Evolutionary conservation across 805 yeast species (phyloP).

Genomic region (Cyberlindnera mrakii): DNA sequence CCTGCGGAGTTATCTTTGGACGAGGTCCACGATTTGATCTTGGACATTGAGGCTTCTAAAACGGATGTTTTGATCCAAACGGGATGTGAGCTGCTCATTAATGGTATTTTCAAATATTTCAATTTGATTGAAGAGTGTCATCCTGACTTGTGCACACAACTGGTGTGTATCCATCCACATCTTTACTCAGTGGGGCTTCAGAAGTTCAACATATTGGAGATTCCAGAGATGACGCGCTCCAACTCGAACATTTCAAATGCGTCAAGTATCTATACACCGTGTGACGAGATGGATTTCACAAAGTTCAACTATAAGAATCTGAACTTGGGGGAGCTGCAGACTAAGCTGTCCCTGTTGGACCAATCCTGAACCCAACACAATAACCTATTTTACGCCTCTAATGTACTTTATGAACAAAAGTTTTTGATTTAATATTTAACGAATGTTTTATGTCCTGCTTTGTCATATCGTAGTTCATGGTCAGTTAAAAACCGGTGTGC

Average conservation of each 20-base stretch:
- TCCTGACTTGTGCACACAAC: slow-evolving; percentile 11
- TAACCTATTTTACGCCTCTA: not conserved
- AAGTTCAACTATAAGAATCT: slow-evolving; percentile 13
- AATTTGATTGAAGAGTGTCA: slow-evolving; percentile 9
- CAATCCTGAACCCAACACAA: not conserved
- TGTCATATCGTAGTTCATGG: not conserved
- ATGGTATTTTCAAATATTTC: slow-evolving; percentile 20
- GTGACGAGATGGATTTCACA: slow-evolving; percentile 10
- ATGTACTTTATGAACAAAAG: not conserved
- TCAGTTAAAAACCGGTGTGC: too few relatives aligned
- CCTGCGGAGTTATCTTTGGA: slow-evolving; percentile 8
- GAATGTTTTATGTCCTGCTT: not conserved
- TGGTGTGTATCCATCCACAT: slow-evolving; percentile 20
- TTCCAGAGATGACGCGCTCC: slow-evolving; percentile 21
- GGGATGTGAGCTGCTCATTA: slow-evolving; percentile 14
- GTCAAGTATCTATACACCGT: slow-evolving; percentile 8
- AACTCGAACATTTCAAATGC: slow-evolving; percentile 14
- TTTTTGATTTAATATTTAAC: not conserved
- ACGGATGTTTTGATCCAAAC: slow-evolving; percentile 17
- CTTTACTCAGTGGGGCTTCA: slow-evolving; percentile 18
- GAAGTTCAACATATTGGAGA: slow-evolving; percentile 13
- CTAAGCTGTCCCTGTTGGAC: slow-evolving; percentile 13
- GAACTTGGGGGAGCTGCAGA: slow-evolving; percentile 16
- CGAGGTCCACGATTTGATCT: slow-evolving; percentile 18
- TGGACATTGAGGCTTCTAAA: slow-evolving; percentile 14